These are phyloP conservation scores for Pholiota adiposa DNA, from an alignment of 1,284 basidiomycete species.

Conservation along the genomic window DNA sequence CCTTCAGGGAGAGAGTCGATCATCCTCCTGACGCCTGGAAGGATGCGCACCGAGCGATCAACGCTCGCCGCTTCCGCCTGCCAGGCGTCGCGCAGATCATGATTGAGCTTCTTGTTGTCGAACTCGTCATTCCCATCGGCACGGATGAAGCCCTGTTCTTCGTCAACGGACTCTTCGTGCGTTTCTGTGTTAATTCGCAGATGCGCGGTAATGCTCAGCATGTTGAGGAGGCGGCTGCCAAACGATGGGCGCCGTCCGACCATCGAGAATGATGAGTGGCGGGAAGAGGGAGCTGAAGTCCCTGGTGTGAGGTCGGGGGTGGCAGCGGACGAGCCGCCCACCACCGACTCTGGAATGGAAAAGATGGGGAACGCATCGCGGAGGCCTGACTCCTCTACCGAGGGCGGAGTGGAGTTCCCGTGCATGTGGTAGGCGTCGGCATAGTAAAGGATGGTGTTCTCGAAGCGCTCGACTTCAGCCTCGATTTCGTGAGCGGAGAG, in stretches of 20 bases:
- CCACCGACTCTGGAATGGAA: conserved; percentile 16
- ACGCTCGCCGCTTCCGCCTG: conserved; percentile 63
- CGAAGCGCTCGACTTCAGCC: conserved; percentile 67
- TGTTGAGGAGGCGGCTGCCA: conserved; percentile 47
- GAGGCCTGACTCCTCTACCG: conserved; percentile 20
- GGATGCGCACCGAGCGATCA: conserved; percentile 72
- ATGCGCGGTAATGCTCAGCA: conserved; percentile 42
- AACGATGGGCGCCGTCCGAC: conserved; percentile 55
- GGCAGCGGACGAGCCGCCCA: conserved; percentile 36
- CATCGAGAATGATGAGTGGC: conserved; percentile 36
- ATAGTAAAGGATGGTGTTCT: conserved; percentile 72
- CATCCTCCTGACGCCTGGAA: conserved; percentile 74
- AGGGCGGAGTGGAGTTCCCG: conserved; percentile 41
- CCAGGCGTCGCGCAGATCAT: conserved; percentile 51
- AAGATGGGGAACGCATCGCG: not conserved
- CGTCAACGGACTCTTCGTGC: conserved; percentile 36
- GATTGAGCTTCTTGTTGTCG: conserved; percentile 39
- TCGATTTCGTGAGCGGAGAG: conserved; percentile 69
- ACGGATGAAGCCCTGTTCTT: conserved; percentile 32
- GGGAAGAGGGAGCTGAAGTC: conserved; percentile 45
- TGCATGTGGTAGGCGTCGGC: conserved; percentile 66
- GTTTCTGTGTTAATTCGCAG: conserved; percentile 35
- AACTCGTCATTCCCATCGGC: conserved; percentile 23
- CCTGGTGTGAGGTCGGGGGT: conserved; percentile 44
- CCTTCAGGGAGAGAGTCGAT: conserved; percentile 71